Evolutionary conservation across 2,329 filamentous ascomycete species (phyloP).

Genomic region (Aspergillus arachidicola): DNA sequence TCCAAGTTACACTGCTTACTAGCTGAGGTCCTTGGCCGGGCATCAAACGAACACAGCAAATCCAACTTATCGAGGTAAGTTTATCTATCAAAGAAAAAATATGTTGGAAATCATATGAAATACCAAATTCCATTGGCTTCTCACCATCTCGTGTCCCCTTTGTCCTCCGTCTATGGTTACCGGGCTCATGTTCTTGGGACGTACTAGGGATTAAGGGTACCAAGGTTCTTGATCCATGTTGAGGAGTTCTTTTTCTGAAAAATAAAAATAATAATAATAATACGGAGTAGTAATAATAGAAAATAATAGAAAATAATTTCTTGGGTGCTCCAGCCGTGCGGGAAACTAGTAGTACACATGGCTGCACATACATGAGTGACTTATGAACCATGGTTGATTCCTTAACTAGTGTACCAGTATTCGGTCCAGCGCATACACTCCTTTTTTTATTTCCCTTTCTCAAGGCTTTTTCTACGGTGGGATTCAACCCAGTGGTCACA

Average conservation of each 20-base stretch:
- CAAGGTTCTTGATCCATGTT: background rate
- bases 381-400: conserved; percentile 21
- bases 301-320: background rate
- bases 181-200: conserved; percentile 12
- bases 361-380: background rate
- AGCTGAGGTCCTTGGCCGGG: background rate
- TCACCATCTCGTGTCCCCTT: conserved; percentile 3
- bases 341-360: conserved; percentile 7
- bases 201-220: conserved; percentile 15
- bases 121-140: background rate
- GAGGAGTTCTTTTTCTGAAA: background rate
- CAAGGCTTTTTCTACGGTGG: background rate
- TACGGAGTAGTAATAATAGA: background rate
- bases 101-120: background rate
- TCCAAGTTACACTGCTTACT: conserved; percentile 10
- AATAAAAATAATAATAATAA: background rate
- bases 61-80: background rate
- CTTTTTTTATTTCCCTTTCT: background rate
- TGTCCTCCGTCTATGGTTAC: conserved; percentile 7
- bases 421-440: conserved; percentile 12
- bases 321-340: background rate
- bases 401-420: conserved; percentile 22
- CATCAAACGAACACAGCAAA: background rate
- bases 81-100: background rate
- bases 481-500: background rate